Base-by-base conservation (phyloP, 192 early-diverging fungal genomes). In the Pilaira anomala region DNA sequence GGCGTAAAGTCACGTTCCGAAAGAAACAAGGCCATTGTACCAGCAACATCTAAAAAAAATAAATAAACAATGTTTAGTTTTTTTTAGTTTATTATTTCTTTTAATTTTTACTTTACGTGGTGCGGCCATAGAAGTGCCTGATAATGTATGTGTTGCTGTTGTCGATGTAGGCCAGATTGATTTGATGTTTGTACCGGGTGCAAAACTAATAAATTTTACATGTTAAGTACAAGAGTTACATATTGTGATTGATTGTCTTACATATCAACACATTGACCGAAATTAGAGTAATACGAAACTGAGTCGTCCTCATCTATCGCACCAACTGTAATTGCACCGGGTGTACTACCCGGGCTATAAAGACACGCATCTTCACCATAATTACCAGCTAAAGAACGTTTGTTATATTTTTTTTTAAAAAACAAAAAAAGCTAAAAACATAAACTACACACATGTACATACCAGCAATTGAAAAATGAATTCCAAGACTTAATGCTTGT, bases 41-140 rank as follows among this genome's bases (percentile, higher is more conserved):
- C 83, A 1, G 83, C 74, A 21, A 78, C 76, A 49, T 78, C 72
- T 69, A 50, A 24, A n/a, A 21, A 18, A 40, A 25, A 19, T 11
- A 13, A 26, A 69, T 30, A 56, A 19, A 48, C 16, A 59, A 12
- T 2, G 3, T 49, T 7, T 25, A 25, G n/a, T 18, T 13, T 1
- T 9, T 16, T 4, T 19, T 12, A 29, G 21, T 55, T 13, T 33
- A 16, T 55, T 25, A 24, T 1, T 60, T 59, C 18, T 24, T 11
- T 24, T 70, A 44, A 26, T 19, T 3, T 13, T 14, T 26, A 13
- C 59, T 59, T 82, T 85, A 78, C 88, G 90, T 24, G 91, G 91
- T 18, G 79, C 76, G 25, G 91, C 88, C 91, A 92, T 92, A 6
- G 89, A 90, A 2, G 91, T 93, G 22, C 91, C 91, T 26, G 85